Conservation (phyloP, 768 basidiomycete species). For the Rhodotorula kratochvilovae region DNA sequence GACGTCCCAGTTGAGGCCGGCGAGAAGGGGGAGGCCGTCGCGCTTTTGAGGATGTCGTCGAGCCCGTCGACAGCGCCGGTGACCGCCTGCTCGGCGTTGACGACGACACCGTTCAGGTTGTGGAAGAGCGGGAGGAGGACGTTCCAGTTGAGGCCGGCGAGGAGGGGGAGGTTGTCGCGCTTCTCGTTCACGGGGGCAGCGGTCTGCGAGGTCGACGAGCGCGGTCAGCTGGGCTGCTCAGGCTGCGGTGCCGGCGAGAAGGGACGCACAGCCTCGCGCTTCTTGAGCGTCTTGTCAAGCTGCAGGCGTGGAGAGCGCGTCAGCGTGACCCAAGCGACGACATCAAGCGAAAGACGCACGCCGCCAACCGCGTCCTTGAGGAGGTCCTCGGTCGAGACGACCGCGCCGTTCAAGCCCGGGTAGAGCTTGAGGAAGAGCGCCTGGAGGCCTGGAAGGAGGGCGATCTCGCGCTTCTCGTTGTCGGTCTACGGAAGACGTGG, state of each 20-base stretch:
- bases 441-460: not conserved
- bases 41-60: constrained; percentile 2
- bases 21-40: not conserved
- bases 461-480: not conserved
- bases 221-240: not conserved
- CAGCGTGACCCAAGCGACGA: no score
- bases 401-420: not conserved
- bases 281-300: constrained; percentile 4
- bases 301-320: no score
- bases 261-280: not conserved
- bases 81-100: constrained; percentile 6
- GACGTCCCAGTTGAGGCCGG: not conserved
- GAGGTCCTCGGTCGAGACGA: not conserved
- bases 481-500: not conserved
- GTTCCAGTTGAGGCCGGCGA: not conserved
- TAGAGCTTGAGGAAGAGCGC: not conserved
- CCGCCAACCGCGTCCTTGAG: not conserved
- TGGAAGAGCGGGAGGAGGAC: constrained; percentile 9
- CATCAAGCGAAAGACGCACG: no score
- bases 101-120: constrained; percentile 7
- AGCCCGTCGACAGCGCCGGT: constrained; percentile 1
- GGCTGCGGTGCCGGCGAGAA: no score
- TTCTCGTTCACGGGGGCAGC: not conserved
- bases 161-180: constrained; percentile 6
- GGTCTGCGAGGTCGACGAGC: not conserved